Conservation (phyloP, 2,329 filamentous ascomycete genomes). For the Penicillium freii region DNA sequence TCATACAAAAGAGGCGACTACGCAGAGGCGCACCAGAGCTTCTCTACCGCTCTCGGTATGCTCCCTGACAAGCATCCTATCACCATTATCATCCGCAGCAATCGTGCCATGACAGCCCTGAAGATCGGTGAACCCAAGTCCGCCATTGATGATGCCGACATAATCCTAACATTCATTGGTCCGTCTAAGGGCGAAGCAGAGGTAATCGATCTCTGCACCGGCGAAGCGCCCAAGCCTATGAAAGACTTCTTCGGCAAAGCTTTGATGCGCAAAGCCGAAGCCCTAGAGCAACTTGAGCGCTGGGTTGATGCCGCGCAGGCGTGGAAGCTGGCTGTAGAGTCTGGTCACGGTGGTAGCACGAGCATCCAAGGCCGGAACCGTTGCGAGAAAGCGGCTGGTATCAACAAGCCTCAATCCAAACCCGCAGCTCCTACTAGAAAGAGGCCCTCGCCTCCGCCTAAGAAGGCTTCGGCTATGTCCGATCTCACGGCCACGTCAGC, state of each 20-base stretch:
- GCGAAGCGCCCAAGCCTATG: slow-evolving; percentile 76
- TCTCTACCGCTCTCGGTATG: slow-evolving; percentile 70
- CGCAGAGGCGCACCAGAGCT: slow-evolving; percentile 77
- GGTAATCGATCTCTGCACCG: slow-evolving; percentile 65
- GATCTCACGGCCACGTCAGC: slow-evolving; percentile 43
- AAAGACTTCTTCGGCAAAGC: slow-evolving; percentile 92
- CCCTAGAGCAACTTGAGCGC: slow-evolving; percentile 89
- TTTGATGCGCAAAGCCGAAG: slow-evolving; percentile 90
- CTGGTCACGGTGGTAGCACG: slow-evolving; percentile 78
- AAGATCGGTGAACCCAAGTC: slow-evolving; percentile 91
- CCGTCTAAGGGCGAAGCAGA: slow-evolving; percentile 75
- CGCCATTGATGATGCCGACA: slow-evolving; percentile 80
- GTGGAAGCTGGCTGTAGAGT: slow-evolving; percentile 81
- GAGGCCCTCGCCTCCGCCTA: slow-evolving; percentile 45
- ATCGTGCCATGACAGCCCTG: slow-evolving; percentile 82
- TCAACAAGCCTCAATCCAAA: slow-evolving; percentile 51
- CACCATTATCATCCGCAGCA: slow-evolving; percentile 83
- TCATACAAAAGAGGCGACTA: slow-evolving; percentile 96
- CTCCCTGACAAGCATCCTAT: slow-evolving; percentile 79
- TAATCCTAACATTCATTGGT: slow-evolving; percentile 76
- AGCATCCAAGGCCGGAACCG: slow-evolving; percentile 82
- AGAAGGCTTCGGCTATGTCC: slow-evolving; percentile 34
- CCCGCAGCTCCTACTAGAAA: slow-evolving; percentile 49
- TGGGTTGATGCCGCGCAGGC: slow-evolving; percentile 79
- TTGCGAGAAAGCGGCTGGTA: slow-evolving; percentile 83